These are phyloP conservation scores for Gloeopeniophorella convolvens DNA, from an alignment of 768 basidiomycete species.

Conservation along the genomic window DNA sequence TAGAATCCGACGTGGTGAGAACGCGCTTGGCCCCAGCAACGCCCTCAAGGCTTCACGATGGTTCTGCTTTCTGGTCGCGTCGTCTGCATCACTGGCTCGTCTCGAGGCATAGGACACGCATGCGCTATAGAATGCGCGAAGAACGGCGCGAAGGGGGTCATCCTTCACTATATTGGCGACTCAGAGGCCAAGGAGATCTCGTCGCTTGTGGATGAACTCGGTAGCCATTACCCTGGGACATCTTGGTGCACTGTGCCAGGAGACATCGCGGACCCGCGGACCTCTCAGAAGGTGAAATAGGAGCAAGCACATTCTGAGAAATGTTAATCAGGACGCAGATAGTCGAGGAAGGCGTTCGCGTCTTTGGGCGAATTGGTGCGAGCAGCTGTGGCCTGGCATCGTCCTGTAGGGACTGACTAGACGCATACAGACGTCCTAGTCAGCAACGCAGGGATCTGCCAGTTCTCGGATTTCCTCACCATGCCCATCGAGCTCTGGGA, in stretches of 20 bases:
- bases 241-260: constrained; percentile 48
- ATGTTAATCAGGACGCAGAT: too few species aligned
- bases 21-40: too few species aligned
- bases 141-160: constrained; percentile 56
- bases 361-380: constrained; percentile 58
- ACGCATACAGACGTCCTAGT: constrained; percentile 39
- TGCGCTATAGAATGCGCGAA: constrained; percentile 60
- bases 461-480: constrained; percentile 67
- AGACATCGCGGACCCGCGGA: constrained; percentile 55
- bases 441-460: constrained; percentile 63
- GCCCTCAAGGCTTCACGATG: too few species aligned
- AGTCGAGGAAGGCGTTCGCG: constrained; percentile 49
- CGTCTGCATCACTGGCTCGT: constrained; percentile 68
- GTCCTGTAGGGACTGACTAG: neutral
- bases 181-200: constrained; percentile 46
- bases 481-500: constrained; percentile 63
- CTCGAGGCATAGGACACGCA: constrained; percentile 66
- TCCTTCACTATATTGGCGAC: constrained; percentile 66
- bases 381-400: too few species aligned
- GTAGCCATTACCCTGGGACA: constrained; percentile 29
- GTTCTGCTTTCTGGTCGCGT: constrained; percentile 47
- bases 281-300: constrained; percentile 50
- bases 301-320: too few species aligned
- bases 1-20: too few species aligned
- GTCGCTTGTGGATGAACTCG: constrained; percentile 41